Evolutionary conservation across 495 filamentous ascomycete species (phyloP), one percentile per base, ranked within the genome.

Genomic region (Aspergillus carlsbadensis): DNA sequence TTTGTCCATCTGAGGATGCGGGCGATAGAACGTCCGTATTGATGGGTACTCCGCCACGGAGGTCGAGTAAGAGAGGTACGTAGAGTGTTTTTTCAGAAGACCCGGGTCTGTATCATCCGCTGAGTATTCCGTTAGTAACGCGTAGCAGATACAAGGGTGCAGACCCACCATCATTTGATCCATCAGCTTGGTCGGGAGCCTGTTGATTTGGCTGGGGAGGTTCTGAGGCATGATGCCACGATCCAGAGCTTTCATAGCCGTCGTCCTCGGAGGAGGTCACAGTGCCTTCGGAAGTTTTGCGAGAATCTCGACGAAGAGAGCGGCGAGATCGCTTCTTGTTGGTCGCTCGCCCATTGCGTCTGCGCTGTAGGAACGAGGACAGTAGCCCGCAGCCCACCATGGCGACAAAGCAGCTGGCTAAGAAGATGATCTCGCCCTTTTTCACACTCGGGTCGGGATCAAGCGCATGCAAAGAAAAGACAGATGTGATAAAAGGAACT

Each of bases 21-120:
- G 84, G 39, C 86, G 79, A 70, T 87, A 90, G 67, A 97, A 96
- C 33, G 92, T 86, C 44, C 93, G 86, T 58, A 98, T 82, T 35
- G 78, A 80, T 6, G 84, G 84, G 67, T 96, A 98, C 15, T 82
- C 87, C 52, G 85, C 84, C 15, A 77, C 68, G 37, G 79, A 83
- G 13, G 88, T 90, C 24, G 78, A 86, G 70, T 90, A 94, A 4
- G 87, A 80, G 57, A 83, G 75, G 57, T 88, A 82, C 45, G 81
- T 77, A 31, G 89, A 90, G 67, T 90, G 82, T 64, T 91, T 90
- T 66, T 82, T 84, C 45, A 96, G 75, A 15, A 98, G 77, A 17
- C 84, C 81, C 10, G 91, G 89, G 52, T 96, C 91, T 24, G 83
- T 85, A 48, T 65, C 63, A 52, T 66, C 58, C 31, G 73, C 73